Base-by-base conservation (phyloP, 805 yeast genomes). In the Teunomyces kruisii region DNA sequence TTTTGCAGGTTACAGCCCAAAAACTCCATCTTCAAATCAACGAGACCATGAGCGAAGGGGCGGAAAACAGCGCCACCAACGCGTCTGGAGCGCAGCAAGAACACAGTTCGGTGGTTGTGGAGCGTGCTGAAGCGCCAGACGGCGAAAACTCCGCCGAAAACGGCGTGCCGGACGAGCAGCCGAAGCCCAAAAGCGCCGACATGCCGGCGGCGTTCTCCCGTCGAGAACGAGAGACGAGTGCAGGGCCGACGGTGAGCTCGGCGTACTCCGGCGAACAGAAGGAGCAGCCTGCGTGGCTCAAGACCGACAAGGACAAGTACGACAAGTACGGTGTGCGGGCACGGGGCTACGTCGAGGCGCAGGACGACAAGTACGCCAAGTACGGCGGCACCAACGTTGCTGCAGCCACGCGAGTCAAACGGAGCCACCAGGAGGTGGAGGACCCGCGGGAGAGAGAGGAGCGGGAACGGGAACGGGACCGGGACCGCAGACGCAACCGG, bases 251-350 rank as follows among this genome's bases (percentile, higher is more conserved):
- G 6, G 26, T 32, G 9, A 10, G 16, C 6, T 15, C 46, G 1
- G 30, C 60, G 3, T 68, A 65, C 49, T 48, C 55, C 8, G 63
- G 54, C 9, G 56, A 56, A 27, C 49, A 50, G 10, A 54, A 53
- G 39, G 60, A 59, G 3, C 48, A 56, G 3, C 76, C 76, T 2
- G 73, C 71, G 2, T 72, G 76, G 76, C 56, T 70, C 61, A 65
- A 62, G 45, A 55, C 59, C 9, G 52, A 52, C 14, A 59, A 55
- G 35, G 55, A 58, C 38, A 72, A 70, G 49, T 72, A 72, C 53
- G 75, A 67, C 44, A 67, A 68, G 49, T 71, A 71, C 49, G 75
- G 75, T 1, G 8, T 56, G n/a, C 48, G 59, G 37, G 32, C 33
- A 10, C 30, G 39, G n/a, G 36, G 43, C 27, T 13, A 27, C 3